These are phyloP conservation scores for Nymphaea colorata DNA, from an alignment of 164 flowering plant species.

Conservation along the genomic window DNA sequence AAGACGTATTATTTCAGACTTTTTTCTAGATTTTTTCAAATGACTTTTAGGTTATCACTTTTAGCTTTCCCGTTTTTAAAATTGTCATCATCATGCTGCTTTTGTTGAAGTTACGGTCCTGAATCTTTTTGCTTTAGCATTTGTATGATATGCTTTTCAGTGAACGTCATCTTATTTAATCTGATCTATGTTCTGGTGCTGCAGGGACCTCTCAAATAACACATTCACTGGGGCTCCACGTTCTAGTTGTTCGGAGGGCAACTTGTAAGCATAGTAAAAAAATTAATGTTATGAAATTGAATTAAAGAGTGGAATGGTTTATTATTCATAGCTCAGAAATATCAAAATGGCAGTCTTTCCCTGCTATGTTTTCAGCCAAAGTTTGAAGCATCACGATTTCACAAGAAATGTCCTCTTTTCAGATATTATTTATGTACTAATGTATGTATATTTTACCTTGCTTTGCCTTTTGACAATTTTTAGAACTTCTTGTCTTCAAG, in stretches of 20 bases:
- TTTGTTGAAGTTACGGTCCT: no score
- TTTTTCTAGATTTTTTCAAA: no score
- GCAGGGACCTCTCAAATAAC: conserved; percentile 2
- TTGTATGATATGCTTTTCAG: no score
- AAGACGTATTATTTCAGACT: no score
- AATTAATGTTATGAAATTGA: no score
- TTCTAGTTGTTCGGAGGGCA: neutral
- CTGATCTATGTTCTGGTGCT: neutral
- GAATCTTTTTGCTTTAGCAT: no score
- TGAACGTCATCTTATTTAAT: no score
- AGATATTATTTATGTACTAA: neutral
- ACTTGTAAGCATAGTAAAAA: neutral
- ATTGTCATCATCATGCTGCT: no score
- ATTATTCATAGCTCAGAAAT: neutral
- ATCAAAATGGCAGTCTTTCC: neutral
- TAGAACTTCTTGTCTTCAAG: neutral
- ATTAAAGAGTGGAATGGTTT: no score
- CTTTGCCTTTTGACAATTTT: neutral
- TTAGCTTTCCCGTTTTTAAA: no score
- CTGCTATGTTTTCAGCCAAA: neutral
- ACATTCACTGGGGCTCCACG: neutral
- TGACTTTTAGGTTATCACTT: no score
- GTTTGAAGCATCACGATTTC: neutral
- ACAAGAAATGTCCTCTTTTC: neutral
- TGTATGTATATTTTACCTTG: neutral